Conservation (phyloP, 2,329 filamentous ascomycete species). For the Stylonectria norvegica region DNA sequence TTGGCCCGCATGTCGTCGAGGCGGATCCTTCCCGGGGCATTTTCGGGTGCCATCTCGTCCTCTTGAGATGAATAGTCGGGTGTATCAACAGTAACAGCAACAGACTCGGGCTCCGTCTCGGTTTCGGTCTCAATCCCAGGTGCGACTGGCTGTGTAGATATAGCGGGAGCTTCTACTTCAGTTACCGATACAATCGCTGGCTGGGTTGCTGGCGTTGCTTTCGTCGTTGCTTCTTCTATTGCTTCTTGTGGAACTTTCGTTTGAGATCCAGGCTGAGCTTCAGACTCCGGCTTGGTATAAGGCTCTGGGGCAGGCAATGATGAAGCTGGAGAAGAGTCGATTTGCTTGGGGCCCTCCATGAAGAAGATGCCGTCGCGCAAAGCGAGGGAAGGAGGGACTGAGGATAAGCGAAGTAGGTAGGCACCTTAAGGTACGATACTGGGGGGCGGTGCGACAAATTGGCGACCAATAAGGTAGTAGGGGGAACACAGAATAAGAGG, state of each 20-base stretch:
- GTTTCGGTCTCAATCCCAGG: conserved; percentile 1
- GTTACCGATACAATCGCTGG: no score
- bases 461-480: no score
- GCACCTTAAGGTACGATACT: no score
- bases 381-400: not conserved
- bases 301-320: conserved; percentile 6
- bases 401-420: no score
- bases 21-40: conserved; percentile 7
- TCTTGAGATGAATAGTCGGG: conserved; percentile 1
- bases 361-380: not conserved
- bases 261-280: not conserved
- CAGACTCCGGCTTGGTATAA: not conserved
- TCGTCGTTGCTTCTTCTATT: no score
- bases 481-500: no score
- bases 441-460: no score
- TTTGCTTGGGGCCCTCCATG: conserved; percentile 13
- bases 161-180: no score
- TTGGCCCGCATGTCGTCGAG: conserved; percentile 17
- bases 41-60: conserved; percentile 13
- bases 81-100: no score
- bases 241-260: no score
- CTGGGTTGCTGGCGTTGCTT: no score
- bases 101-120: not conserved
- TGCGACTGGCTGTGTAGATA: no score
- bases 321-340: conserved; percentile 14